These are phyloP conservation scores for Euryodendron excelsum DNA, from an alignment of 148 eudicot genomes.

Conservation along the genomic window DNA sequence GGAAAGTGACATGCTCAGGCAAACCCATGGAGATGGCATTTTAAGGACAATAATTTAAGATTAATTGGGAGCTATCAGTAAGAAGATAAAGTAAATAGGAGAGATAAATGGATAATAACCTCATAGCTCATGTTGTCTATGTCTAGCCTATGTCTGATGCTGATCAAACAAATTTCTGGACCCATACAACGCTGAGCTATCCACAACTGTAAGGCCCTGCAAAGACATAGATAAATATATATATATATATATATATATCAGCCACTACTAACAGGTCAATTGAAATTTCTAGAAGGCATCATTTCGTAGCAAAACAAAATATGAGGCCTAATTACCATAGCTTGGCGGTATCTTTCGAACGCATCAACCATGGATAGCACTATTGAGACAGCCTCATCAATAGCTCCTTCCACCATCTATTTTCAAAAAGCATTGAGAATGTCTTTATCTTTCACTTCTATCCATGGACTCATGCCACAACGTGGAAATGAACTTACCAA, in stretches of 20 bases:
- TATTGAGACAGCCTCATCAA: too few species aligned
- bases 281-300: neutral
- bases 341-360: too few species aligned
- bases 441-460: too few species aligned
- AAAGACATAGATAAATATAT: constrained; percentile 9
- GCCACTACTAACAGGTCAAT: neutral
- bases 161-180: constrained; percentile 60
- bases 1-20: too few species aligned
- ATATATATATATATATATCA: too few species aligned
- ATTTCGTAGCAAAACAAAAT: neutral
- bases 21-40: too few species aligned
- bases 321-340: too few species aligned
- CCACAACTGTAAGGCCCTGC: constrained; percentile 64
- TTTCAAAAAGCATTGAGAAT: too few species aligned
- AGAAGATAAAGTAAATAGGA: neutral
- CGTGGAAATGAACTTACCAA: too few species aligned
- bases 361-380: too few species aligned
- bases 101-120: constrained; percentile 24
- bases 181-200: constrained; percentile 52
- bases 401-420: too few species aligned
- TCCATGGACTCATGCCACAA: too few species aligned
- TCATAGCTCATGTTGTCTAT: constrained; percentile 71
- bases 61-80: constrained; percentile 8
- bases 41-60: constrained; percentile 17
- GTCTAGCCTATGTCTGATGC: constrained; percentile 81